Evolutionary conservation across 768 basidiomycete genomes (phyloP), one percentile per base, ranked within the genome.

Genomic region (Suillus bovinus): DNA sequence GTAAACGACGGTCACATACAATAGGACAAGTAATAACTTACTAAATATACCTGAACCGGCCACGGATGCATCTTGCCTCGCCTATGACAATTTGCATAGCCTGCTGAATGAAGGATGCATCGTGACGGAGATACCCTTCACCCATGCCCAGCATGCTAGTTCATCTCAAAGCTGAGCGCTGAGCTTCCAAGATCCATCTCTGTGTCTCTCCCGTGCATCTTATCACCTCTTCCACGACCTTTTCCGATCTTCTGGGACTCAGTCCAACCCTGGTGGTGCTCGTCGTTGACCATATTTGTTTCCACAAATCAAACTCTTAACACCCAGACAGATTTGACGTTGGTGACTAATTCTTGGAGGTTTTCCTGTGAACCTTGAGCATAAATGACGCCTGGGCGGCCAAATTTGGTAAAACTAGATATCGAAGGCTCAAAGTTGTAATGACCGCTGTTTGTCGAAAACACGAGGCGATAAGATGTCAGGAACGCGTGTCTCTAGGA

Each of bases 301-400:
- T 88, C 87, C n/a, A 86, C 69, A 67, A 90, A 88, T 29, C 89
- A 73, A 7, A 89, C 74, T 61, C 82, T 79, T 64, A 91, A 72
- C 10, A 89, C 90, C 1, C n/a, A 91, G 76, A 91, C 90, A 22
- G 78, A 81, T 69, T 87, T 90, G 59, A 91, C 81, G 58, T 87
- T 87, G 27, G 70, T 75, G 1, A 89, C 82, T 66, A 90, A n/a
- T n/a, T n/a, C n/a, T n/a, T n/a, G n/a, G n/a, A n/a, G n/a, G 55
- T 81, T 75, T 9, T 78, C 74, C 49, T 77, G 76, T 24, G 66
- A 67, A 13, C 90, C 90, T 70, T 86, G 79, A 20, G 81, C 86
- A 60, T 90, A 92, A 47, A 92, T 89, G 49, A 90, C 78, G 6
- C 90, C 89, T 17, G 90, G 90, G 71, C 91, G 82, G 0, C 90